Evolutionary conservation across 148 eudicot genomes (phyloP), one percentile per base, ranked within the genome.

Genomic region (Nepenthes gracilis): DNA sequence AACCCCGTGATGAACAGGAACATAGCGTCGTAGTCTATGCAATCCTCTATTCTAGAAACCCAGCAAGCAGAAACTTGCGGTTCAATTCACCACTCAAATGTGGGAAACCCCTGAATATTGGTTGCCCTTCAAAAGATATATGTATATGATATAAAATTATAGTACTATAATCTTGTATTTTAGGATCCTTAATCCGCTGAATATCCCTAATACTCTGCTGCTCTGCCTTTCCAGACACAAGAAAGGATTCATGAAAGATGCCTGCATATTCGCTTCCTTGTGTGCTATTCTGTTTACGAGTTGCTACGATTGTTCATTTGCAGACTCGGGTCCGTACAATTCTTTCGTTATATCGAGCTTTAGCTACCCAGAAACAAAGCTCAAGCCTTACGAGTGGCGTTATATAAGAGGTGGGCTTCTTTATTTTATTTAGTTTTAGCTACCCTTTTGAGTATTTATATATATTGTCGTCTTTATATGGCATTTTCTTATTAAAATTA

Each of bases 351-450:
- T 84, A 64, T 90, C 88, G 47, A 90, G 81, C 74, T 77, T 82
- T 61, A 74, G 47, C 3, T 90, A 86, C 65, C 74, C 84, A 5
- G 64, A 66, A 62, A 84, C 81, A 5, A 70, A 50, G 78, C 88
- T 90, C 65, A 78, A 61, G 23, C 97, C 94, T 58, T 90, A 72
- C 50, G 83, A 86, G 12, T 90, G 90, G 90, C 86, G 86, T 61
- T 90, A 86, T 68, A 84, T 90, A 66, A 86, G 86, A 82, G 85
- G 88, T 83, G 43, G 61, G 55, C 53, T 23, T 35, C 10, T 4
- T 57, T 1, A 32, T 2, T 35, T 52, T 35, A 6, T 4, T 57
- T 1, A 32, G 1, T 35, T 52, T 59, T 2, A 12, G 1, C 1
- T 6, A 23, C 57, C 38, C n/a, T 38, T 54, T 33, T 43, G 60